Percentiles rank a stretch among this genome's conserved stretches.
Conservation (phyloP, 176 grass and related monocot genomes). For the Olyra latifolia region DNA sequence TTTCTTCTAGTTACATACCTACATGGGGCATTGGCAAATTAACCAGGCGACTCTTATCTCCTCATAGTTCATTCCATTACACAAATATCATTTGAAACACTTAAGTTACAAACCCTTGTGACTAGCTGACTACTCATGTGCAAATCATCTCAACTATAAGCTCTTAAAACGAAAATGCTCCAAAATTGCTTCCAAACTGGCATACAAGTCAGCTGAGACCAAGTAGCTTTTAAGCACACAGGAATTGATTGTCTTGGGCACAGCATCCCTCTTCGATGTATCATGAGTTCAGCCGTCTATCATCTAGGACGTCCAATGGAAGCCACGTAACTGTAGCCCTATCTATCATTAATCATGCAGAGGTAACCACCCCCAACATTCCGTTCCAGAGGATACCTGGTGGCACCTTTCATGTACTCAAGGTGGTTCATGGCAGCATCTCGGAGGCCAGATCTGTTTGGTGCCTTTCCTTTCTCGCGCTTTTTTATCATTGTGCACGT, state of each 20-base stretch:
- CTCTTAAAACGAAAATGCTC: background rate
- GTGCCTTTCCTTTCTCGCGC: constrained; percentile 49
- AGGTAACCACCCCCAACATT: constrained; percentile 58
- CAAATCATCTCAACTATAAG: background rate
- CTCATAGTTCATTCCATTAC: background rate
- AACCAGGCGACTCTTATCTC: background rate
- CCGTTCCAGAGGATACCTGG: constrained; percentile 76
- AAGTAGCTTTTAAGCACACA: background rate
- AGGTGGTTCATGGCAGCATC: constrained; percentile 63
- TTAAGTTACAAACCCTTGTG: background rate
- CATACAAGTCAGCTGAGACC: background rate
- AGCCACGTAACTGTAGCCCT: background rate
- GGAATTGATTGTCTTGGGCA: background rate
- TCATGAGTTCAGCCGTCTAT: background rate
- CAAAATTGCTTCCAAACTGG: background rate
- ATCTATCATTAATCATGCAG: constrained; percentile 52
- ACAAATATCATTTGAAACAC: background rate
- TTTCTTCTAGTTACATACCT: background rate
- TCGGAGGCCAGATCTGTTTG: constrained; percentile 46
- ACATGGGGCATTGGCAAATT: background rate
- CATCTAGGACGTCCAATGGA: background rate
- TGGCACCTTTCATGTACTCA: constrained; percentile 52
- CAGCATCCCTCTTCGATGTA: background rate
- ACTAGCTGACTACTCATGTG: background rate
- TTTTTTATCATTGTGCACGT: constrained; percentile 71